phyloP scores from a whole-genome alignment of 2,329 filamentous ascomycete genomes.

The Talaromyces albobiverticillius region DNA sequence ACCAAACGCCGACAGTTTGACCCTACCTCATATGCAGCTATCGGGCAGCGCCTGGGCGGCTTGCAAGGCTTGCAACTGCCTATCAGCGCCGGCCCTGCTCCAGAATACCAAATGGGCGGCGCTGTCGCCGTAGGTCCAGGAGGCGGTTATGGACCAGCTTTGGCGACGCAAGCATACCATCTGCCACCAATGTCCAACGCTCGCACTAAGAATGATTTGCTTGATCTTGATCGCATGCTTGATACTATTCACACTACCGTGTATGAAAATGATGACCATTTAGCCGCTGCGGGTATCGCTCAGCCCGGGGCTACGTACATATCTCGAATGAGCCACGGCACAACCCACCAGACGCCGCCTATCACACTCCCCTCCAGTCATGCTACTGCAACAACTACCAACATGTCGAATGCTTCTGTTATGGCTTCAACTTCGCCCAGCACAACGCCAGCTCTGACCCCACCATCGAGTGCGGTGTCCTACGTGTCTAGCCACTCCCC shows the following conservation, averaged over 20 bases:
- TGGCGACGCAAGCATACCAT: slow-evolving; percentile 76
- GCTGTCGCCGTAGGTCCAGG: slow-evolving; percentile 57
- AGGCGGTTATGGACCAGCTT: slow-evolving; percentile 55
- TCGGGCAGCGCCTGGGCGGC: slow-evolving; percentile 82
- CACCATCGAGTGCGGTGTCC: slow-evolving; percentile 60
- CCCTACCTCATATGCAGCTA: slow-evolving; percentile 82
- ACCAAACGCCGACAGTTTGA: slow-evolving; percentile 90
- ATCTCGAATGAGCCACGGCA: slow-evolving; percentile 51
- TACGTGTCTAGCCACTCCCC: slow-evolving; percentile 63
- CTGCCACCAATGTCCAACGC: slow-evolving; percentile 83
- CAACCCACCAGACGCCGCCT: slow-evolving; percentile 53
- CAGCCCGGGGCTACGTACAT: slow-evolving; percentile 69
- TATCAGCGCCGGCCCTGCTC: slow-evolving; percentile 55
- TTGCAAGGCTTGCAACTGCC: slow-evolving; percentile 68
- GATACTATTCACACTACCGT: slow-evolving; percentile 96
- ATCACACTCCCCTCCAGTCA: slow-evolving; percentile 42
- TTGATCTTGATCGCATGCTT: slow-evolving; percentile 91
- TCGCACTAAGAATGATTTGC: slow-evolving; percentile 87
- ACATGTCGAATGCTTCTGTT: slow-evolving; percentile 16
- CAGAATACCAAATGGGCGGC: slow-evolving; percentile 46
- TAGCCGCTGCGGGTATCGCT: slow-evolving; percentile 73
- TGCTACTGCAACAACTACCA: slow-evolving; percentile 36
- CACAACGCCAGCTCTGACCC: slow-evolving; percentile 60
- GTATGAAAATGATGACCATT: slow-evolving; percentile 85
- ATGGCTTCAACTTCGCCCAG: slow-evolving; percentile 38